Percentiles rank a stretch among this genome's conserved stretches.
phyloP scores from a whole-genome alignment of 1,284 basidiomycete species.

The Volvariella volvacea region DNA sequence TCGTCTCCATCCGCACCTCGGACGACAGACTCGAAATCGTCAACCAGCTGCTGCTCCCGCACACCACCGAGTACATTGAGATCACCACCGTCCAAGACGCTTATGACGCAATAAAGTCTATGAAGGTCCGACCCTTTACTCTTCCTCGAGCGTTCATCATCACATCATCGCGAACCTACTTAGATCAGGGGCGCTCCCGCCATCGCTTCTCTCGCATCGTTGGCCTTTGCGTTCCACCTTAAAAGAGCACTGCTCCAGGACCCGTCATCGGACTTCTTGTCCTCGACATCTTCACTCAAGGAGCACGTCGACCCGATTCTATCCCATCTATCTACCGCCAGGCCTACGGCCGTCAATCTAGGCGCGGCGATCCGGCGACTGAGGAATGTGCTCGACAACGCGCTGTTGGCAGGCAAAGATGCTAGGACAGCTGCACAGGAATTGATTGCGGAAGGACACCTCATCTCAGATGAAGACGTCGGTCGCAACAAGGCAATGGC shows the following conservation, averaged over 20 bases:
- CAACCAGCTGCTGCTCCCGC: conserved; percentile 81
- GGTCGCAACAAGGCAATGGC: conserved; percentile 80
- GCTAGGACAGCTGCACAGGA: conserved; percentile 44
- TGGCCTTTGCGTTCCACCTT: conserved; percentile 67
- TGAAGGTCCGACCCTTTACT: conserved; percentile 56
- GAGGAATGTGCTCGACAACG: conserved; percentile 35
- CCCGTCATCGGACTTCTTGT: conserved; percentile 42
- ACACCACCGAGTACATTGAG: conserved; percentile 67
- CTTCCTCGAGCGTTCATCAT: conserved; percentile 1
- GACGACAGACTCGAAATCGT: conserved; percentile 74
- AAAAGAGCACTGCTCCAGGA: conserved; percentile 35
- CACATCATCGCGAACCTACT: conserved; percentile 2
- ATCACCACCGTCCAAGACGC: conserved; percentile 75
- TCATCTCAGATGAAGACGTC: conserved; percentile 79
- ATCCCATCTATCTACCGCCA: conserved; percentile 72
- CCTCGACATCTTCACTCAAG: conserved; percentile 41
- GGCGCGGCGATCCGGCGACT: conserved; percentile 77
- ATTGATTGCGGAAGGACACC: conserved; percentile 56
- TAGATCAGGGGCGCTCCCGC: conserved; percentile 90
- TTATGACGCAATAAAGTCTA: conserved; percentile 86
- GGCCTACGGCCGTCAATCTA: conserved; percentile 94
- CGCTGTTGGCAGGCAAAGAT: conserved; percentile 33
- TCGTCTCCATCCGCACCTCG: conserved; percentile 61
- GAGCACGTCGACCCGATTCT: conserved; percentile 51
- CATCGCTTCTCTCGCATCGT: conserved; percentile 85